Evolutionary conservation across 441 rosid genomes (phyloP).

Genomic region (Codiaeum variegatum): DNA sequence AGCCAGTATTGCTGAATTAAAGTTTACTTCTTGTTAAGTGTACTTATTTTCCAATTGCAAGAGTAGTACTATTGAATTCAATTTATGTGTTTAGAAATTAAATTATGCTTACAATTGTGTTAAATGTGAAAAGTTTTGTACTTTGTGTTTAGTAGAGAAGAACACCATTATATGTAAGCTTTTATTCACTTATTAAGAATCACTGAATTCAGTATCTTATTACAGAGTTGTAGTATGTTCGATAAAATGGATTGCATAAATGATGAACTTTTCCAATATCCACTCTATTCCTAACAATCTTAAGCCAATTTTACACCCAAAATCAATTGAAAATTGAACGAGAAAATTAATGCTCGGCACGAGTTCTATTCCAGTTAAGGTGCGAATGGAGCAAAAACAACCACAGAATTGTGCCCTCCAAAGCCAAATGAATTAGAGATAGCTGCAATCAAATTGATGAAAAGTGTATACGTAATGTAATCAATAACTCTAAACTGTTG

Average conservation of each 20-base stretch:
- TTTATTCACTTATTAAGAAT: neutral
- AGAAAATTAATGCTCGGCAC: constrained; percentile 3
- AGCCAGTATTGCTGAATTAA: too few species aligned
- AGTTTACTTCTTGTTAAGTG: too few species aligned
- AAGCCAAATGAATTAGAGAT: constrained; percentile 70
- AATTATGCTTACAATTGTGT: too few species aligned
- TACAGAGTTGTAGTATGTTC: neutral
- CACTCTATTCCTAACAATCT: neutral
- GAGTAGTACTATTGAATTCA: too few species aligned
- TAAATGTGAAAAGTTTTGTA: too few species aligned
- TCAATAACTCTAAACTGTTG: neutral
- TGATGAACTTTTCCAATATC: neutral
- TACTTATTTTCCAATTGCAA: too few species aligned
- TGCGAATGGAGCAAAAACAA: constrained; percentile 54
- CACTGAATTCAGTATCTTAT: neutral
- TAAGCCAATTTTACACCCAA: neutral
- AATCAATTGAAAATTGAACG: constrained; percentile 10
- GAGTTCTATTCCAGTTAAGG: constrained; percentile 27
- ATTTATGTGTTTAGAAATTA: too few species aligned
- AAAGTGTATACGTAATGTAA: too few species aligned
- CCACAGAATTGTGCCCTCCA: constrained; percentile 72
- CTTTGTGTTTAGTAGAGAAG: too few species aligned
- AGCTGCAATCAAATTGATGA: constrained; percentile 30
- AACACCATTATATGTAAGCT: neutral
- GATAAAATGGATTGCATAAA: neutral